A percentile compares a stretch with the other conserved stretches of the same genome.
Conservation (phyloP, 2,329 filamentous ascomycete genomes). For the Aspergillus phoenicis region DNA sequence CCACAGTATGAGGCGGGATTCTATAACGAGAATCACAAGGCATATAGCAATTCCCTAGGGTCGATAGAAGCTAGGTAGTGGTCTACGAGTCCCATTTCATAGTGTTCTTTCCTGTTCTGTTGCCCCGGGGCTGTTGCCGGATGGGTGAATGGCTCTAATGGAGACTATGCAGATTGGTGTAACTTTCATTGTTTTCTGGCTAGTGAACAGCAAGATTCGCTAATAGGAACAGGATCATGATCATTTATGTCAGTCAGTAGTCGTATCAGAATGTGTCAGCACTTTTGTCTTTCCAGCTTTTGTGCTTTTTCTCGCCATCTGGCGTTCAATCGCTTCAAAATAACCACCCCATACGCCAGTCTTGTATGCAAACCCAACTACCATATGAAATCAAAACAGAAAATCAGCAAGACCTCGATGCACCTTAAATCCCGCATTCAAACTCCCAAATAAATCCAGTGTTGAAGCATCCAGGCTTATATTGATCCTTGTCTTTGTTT, state of each 20-base stretch:
- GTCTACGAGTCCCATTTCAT: too few species aligned
- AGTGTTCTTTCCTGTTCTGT: too few species aligned
- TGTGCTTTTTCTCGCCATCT: slow-evolving; percentile 5
- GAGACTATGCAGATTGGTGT: background rate
- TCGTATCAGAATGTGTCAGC: slow-evolving; percentile 4
- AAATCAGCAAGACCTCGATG: background rate
- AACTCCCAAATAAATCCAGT: slow-evolving; percentile 9
- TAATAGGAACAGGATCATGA: slow-evolving; percentile 6
- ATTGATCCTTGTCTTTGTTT: slow-evolving; percentile 11
- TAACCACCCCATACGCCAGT: background rate
- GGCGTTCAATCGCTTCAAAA: slow-evolving; percentile 4
- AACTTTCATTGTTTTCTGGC: background rate
- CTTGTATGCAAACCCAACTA: slow-evolving; percentile 4
- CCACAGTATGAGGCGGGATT: background rate
- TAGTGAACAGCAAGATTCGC: background rate
- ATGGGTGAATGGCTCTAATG: background rate
- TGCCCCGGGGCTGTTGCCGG: background rate
- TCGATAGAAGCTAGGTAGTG: too few species aligned
- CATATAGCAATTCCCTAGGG: background rate
- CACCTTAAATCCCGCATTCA: background rate
- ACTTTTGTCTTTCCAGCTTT: slow-evolving; percentile 10
- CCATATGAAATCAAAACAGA: background rate
- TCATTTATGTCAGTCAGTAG: background rate
- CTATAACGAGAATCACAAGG: background rate
- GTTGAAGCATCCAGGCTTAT: slow-evolving; percentile 10